Percentiles rank a stretch among this genome's conserved stretches.
Evolutionary conservation across 768 basidiomycete genomes (phyloP).

Genomic region (Lactarius hatsudake): DNA sequence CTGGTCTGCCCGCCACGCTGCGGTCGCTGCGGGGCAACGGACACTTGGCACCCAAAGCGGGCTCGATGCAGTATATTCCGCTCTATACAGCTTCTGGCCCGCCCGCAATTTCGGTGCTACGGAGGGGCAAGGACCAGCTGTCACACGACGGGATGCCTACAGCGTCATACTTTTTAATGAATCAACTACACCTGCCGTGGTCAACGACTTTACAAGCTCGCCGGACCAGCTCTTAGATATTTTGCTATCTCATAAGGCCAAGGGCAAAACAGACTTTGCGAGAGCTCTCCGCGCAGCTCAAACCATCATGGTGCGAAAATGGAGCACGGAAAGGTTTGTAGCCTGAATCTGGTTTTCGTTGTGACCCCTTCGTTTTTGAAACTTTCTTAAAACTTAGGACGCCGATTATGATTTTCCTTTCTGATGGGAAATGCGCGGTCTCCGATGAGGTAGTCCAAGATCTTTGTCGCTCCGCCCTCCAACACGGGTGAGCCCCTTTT

Average conservation of each 20-base stretch:
- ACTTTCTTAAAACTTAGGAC: conserved; percentile 32
- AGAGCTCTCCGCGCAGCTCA: conserved; percentile 40
- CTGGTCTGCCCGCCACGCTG: conserved; percentile 51
- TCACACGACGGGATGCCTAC: conserved; percentile 49
- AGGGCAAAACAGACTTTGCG: conserved; percentile 44
- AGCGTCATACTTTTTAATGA: conserved; percentile 50
- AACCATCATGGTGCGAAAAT: conserved; percentile 42
- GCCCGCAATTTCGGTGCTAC: conserved; percentile 42
- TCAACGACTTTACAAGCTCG: conserved; percentile 46
- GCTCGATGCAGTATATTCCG: conserved; percentile 47
- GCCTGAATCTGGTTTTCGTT: background rate
- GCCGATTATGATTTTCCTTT: conserved; percentile 56
- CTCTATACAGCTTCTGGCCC: conserved; percentile 51
- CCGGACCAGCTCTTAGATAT: conserved; percentile 44
- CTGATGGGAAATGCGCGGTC: conserved; percentile 50
- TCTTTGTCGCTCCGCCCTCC: conserved; percentile 42
- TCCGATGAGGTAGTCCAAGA: conserved; percentile 39
- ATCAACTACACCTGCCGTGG: conserved; percentile 29
- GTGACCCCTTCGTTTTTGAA: background rate
- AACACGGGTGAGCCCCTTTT: conserved; percentile 39
- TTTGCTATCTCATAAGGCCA: conserved; percentile 35
- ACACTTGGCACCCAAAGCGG: conserved; percentile 26
- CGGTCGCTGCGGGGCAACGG: conserved; percentile 32
- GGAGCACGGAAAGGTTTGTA: conserved; percentile 49
- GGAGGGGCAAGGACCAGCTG: conserved; percentile 25